Evolutionary conservation across 2,329 filamentous ascomycete genomes (phyloP), one percentile per base, ranked within the genome.

Genomic region (Alternaria burnsii): DNA sequence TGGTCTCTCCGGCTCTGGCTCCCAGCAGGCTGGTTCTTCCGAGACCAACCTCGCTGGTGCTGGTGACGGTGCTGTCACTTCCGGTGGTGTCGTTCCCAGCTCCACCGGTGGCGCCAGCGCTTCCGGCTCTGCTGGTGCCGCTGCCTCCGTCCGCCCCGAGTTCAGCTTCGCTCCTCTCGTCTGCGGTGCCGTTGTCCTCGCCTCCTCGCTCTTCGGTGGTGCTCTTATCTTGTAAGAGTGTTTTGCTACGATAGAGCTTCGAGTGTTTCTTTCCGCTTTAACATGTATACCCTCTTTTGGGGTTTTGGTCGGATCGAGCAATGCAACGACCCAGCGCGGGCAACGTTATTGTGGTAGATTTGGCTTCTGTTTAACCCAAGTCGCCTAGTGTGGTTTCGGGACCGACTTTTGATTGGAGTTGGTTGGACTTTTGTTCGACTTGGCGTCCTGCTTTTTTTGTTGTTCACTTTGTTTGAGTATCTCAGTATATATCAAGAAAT

Each of bases 1-100:
- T 26, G 87, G 87, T 71, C 85, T 89, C 65, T 63, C 58, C 12
- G 87, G 87, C 47, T 56, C 76, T 59, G 87, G 87, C 32, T 85
- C 82, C 62, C 86, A 88, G 79, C 81, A 82, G 59, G 78, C 85
- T 34, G 86, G 86, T 53, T 81, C 82, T 59, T 71, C 76, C 36
- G 63, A 65, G 28, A 66, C 68, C 30, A 83, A 82, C 55, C 78
- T 82, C 48, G 80, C 85, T 32, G 76, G 80, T 53, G 78, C 85
- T 63, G 83, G 82, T 64, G 83, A 82, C 51, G 85, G 85, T 62
- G 76, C 76, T 36, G 80, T 82, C 50, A 82, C 78, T 16, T 75
- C 74, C 32, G 77, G 76, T 47, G 67, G 73, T 46, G 55, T 67
- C 59, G 72, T 71, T 28, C 47, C 58, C 40, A 60, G 22, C 32